Conservation (phyloP, 805 yeast species). For the Debaryomyces hansenii region DNA sequence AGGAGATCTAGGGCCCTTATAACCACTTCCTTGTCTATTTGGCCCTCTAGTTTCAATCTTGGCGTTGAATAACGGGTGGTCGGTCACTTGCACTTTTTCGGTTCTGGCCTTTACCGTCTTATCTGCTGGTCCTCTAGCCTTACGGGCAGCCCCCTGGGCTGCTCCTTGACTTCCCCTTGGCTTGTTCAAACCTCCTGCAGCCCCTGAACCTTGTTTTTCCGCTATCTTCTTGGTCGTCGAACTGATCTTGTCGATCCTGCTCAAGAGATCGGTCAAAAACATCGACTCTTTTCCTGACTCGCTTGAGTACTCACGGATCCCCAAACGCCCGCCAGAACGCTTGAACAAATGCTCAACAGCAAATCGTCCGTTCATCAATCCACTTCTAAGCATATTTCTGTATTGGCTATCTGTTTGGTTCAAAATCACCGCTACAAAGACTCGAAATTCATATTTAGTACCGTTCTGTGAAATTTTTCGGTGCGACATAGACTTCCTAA, state of each 20-base stretch:
- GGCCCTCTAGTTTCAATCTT: background rate
- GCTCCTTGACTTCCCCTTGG: background rate
- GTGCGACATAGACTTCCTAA: constrained; percentile 3
- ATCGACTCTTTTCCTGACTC: constrained; percentile 9
- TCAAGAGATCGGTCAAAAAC: constrained; percentile 37
- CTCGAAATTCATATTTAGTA: background rate
- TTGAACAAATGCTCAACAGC: background rate
- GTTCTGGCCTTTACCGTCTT: background rate
- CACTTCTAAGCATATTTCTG: background rate
- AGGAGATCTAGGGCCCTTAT: background rate
- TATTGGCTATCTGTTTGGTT: background rate
- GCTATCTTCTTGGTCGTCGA: constrained; percentile 9
- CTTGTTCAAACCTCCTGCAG: background rate
- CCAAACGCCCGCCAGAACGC: background rate
- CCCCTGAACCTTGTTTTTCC: constrained; percentile 3
- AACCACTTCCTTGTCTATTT: background rate
- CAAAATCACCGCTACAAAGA: background rate
- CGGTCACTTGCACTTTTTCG: constrained; percentile 13
- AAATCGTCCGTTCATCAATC: background rate
- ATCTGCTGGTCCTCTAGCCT: constrained; percentile 3
- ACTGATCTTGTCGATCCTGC: constrained; percentile 35
- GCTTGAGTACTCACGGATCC: constrained; percentile 2
- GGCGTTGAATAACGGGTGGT: constrained; percentile 19
- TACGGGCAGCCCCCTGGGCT: background rate
- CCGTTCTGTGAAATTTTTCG: constrained; percentile 2